Conservation (phyloP, 192 early-diverging fungal species). For the Mortierella alpina region DNA sequence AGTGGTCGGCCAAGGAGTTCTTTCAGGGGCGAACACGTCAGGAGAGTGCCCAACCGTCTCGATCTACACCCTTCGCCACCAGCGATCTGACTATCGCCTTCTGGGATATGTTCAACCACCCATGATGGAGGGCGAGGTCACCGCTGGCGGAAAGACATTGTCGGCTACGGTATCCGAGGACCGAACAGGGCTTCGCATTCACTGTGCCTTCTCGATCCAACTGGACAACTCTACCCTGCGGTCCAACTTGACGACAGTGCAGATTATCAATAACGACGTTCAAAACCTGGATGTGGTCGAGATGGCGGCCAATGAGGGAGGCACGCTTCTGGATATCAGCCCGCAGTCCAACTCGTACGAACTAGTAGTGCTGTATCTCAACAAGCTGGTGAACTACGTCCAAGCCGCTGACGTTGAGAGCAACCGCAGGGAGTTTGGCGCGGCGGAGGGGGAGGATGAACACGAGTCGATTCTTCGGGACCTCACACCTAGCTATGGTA, state of each 20-base stretch:
- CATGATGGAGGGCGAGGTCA: slow-evolving; percentile 34
- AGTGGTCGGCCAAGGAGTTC: slow-evolving; percentile 33
- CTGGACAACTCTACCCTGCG: slow-evolving; percentile 15
- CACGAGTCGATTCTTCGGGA: slow-evolving; percentile 20
- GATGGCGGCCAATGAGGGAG: slow-evolving; percentile 31
- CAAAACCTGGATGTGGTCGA: slow-evolving; percentile 26
- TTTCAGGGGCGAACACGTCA: background rate
- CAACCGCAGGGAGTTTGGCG: slow-evolving; percentile 31
- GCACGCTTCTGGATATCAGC: slow-evolving; percentile 44
- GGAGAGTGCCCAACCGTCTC: slow-evolving; percentile 34
- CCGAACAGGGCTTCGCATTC: slow-evolving; percentile 36
- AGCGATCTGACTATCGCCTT: slow-evolving; percentile 31
- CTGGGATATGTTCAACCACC: slow-evolving; percentile 43
- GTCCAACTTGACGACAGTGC: slow-evolving; percentile 39
- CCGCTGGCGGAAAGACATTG: slow-evolving; percentile 37
- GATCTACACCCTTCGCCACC: slow-evolving; percentile 48
- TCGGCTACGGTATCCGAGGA: slow-evolving; percentile 38
- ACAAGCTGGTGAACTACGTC: slow-evolving; percentile 37
- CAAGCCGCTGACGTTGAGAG: slow-evolving; percentile 34
- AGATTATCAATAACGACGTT: slow-evolving; percentile 43
- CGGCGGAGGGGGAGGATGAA: slow-evolving; percentile 18
- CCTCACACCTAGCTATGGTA: slow-evolving; percentile 15
- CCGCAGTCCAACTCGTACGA: slow-evolving; percentile 45
- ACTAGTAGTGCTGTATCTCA: slow-evolving; percentile 35
- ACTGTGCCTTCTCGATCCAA: slow-evolving; percentile 38